Percentiles rank a stretch among this genome's conserved stretches.
Evolutionary conservation across 1,284 basidiomycete genomes (phyloP).

Genomic region (Porogramme epimiltina): DNA sequence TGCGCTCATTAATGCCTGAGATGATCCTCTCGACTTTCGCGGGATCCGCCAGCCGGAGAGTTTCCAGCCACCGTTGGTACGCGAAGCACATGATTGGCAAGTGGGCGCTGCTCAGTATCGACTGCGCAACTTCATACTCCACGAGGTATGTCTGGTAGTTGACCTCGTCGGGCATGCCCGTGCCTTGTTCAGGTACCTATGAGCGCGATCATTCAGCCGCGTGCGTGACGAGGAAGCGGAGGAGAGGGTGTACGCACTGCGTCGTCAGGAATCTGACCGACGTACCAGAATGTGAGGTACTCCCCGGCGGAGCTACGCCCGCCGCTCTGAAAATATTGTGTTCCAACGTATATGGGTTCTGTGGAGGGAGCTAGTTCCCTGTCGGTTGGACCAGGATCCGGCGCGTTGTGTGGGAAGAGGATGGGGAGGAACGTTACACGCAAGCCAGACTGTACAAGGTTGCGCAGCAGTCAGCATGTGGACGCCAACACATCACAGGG

Average conservation of each 20-base stretch:
- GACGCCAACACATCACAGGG: no score
- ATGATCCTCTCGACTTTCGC: no score
- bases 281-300: constrained; percentile 56
- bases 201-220: not conserved
- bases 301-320: constrained; percentile 37
- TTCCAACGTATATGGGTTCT: constrained; percentile 50
- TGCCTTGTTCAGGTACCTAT: constrained; percentile 48
- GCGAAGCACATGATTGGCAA: constrained; percentile 12
- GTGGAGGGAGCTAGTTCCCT: constrained; percentile 30
- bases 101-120: constrained; percentile 19
- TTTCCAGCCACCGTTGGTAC: constrained; percentile 19
- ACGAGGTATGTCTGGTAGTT: constrained; percentile 41
- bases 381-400: constrained; percentile 30
- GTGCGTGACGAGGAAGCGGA: not conserved
- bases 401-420: constrained; percentile 40
- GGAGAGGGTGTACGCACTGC: constrained; percentile 42
- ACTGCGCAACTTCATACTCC: constrained; percentile 28
- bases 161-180: constrained; percentile 59
- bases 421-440: constrained; percentile 51
- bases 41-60: not conserved
- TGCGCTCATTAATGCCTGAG: no score
- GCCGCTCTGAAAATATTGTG: constrained; percentile 29
- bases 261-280: constrained; percentile 49
- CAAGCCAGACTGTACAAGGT: constrained; percentile 49
- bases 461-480: not conserved